A percentile compares a stretch with the other conserved stretches of the same genome.
Evolutionary conservation across 345 rosid species (phyloP).

Genomic region (Eucalyptus microcorys): DNA sequence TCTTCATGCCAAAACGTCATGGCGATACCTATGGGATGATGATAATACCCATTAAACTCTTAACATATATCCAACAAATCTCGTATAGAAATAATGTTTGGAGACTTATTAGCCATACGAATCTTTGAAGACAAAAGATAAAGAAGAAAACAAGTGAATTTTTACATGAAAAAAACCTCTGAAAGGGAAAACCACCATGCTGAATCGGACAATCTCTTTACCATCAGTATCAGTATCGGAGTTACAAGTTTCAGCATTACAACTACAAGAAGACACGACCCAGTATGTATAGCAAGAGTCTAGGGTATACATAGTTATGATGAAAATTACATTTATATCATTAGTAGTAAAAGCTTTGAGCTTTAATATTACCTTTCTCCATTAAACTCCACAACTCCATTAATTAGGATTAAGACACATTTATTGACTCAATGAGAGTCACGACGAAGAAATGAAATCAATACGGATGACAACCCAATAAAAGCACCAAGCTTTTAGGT

Average conservation of each 20-base stretch:
- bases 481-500: not conserved
- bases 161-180: not conserved
- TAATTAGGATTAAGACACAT: not conserved
- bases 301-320: not conserved
- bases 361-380: not conserved
- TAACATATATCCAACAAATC: not conserved
- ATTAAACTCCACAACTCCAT: not conserved
- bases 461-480: not conserved
- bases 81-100: not conserved
- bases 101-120: not conserved
- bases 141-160: not conserved
- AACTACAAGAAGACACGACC: not conserved
- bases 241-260: not conserved
- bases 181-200: too few relatives aligned
- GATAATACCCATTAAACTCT: not conserved
- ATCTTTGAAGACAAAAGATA: not conserved
- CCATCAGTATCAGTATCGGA: too few relatives aligned
- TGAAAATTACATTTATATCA: not conserved
- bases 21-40: not conserved
- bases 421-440: not conserved
- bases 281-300: too few relatives aligned
- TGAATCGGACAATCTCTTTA: too few relatives aligned
- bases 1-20: not conserved
- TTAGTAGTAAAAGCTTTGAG: not conserved
- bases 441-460: not conserved